Base-by-base conservation (phyloP, 208 protist genomes). In the Trypanosoma vivax region DNA sequence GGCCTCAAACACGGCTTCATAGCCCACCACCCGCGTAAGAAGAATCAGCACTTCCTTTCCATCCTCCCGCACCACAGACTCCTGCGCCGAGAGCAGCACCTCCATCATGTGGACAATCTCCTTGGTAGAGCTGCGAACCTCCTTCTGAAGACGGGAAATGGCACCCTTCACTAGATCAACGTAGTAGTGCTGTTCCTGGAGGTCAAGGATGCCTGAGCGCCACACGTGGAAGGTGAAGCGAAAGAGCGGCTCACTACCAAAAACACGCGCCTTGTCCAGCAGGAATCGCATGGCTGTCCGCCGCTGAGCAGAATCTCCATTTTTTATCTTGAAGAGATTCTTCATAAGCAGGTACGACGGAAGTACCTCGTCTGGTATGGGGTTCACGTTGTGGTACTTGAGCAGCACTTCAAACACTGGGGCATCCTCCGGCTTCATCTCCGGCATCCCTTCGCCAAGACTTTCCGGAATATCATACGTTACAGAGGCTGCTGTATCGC, bases 81-180 rank as follows among this genome's bases (percentile, higher is more conserved):
- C 97, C 64, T 99, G 84, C 40, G 99, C 96, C 21, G 98, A 98
- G 16, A 99, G 86, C 37, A 99, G 75, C 24, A 97, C 97, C 74
- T 99, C 92, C 72, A 99, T 98, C 35, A 99, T 97, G 30, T 98
- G 92, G 0, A 99, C 79, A 56, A 99, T 98, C 58, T 99, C 98
- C 75, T 98, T 97, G 18, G 97, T 96, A 43, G 96, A 99, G 9
- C 91, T 83, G 11, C 95, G 77, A 7, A 99, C 94, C 9, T 97
- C 79, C 29, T 97, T 95, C 48, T 98, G 96, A 25, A 99, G 78
- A 56, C 98, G 95, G 51, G 96, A 97, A 33, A 99, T 85, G n/a
- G 99, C 84, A 33, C 96, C 74, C 79, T 99, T 98, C 58, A 99
- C 97, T 49, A 99, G 92, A 38, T 99, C 98, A n/a, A 98, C 95